phyloP scores from a whole-genome alignment of 495 filamentous ascomycete species.

The Aspergillus ellipticus region DNA sequence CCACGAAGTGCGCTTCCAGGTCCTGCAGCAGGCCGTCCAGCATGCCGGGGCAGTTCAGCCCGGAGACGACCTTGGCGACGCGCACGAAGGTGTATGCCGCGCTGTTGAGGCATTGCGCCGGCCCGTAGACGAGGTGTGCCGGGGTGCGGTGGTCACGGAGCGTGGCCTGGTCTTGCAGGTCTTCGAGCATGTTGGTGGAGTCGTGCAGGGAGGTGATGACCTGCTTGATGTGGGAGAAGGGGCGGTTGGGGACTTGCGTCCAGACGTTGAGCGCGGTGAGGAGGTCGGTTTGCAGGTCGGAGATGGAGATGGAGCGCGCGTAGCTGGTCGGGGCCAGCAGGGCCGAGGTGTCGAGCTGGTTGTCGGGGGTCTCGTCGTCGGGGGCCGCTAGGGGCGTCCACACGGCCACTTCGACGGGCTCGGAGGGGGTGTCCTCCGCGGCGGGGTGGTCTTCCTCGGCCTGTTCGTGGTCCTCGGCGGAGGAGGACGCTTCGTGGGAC shows the following conservation, averaged over 20 bases:
- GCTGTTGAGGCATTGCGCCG: constrained; percentile 46
- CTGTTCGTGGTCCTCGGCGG: not conserved
- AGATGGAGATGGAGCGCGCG: not conserved
- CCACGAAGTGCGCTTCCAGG: constrained; percentile 19
- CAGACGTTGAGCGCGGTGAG: constrained; percentile 13
- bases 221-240: constrained; percentile 1
- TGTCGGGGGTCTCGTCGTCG: not conserved
- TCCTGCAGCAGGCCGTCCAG: constrained; percentile 17
- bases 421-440: no score
- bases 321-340: constrained; percentile 12
- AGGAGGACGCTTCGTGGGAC: not conserved
- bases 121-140: constrained; percentile 30
- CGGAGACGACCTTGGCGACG: constrained; percentile 24
- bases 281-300: constrained; percentile 9
- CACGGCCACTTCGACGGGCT: constrained; percentile 2
- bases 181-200: constrained; percentile 24
- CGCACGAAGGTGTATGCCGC: constrained; percentile 45
- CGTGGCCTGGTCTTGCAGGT: constrained; percentile 33
- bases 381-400: constrained; percentile 4
- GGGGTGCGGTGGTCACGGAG: constrained; percentile 25
- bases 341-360: constrained; percentile 3
- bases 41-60: constrained; percentile 15
- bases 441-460: no score
- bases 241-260: constrained; percentile 8
- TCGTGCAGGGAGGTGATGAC: constrained; percentile 14